A percentile compares a stretch with the other conserved stretches of the same genome.
Conservation (phyloP, 306 rosid genomes). For the Trifolium pratense region DNA sequence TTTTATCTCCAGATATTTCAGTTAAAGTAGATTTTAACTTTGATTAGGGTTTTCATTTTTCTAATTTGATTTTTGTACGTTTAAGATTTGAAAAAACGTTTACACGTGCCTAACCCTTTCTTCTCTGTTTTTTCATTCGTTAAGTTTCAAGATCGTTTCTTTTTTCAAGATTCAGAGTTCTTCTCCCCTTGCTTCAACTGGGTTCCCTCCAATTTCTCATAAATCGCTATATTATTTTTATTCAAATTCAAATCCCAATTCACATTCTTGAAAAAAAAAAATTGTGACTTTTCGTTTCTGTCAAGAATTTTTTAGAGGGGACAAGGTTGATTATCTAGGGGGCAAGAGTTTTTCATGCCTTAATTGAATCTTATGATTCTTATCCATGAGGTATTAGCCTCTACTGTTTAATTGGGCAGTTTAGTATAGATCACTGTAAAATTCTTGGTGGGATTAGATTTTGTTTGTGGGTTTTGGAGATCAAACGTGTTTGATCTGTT, state of each 20-base stretch:
- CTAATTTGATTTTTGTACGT: too few species aligned
- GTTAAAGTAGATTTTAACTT: too few species aligned
- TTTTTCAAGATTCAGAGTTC: constrained; percentile 31
- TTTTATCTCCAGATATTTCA: too few species aligned
- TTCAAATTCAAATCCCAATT: constrained; percentile 45
- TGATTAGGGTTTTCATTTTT: too few species aligned
- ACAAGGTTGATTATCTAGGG: too few species aligned
- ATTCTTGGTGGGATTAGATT: constrained; percentile 32
- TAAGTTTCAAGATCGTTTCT: constrained; percentile 42
- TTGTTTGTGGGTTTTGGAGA: constrained; percentile 42
- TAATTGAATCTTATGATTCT: constrained; percentile 37
- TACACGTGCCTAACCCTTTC: constrained; percentile 41
- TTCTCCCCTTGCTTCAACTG: constrained; percentile 29
- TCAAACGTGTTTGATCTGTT: constrained; percentile 34
- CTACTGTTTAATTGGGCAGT: constrained; percentile 25
- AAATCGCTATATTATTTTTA: constrained; percentile 29
- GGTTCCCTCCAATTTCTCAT: constrained; percentile 51
- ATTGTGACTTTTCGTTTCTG: constrained; percentile 36
- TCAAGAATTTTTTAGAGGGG: constrained; percentile 44
- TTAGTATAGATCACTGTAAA: constrained; percentile 19
- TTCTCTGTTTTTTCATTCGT: constrained; percentile 32
- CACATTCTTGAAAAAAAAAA: too few species aligned
- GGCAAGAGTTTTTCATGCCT: constrained; percentile 30
- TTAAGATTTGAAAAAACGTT: too few species aligned
- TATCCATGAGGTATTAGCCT: constrained; percentile 36